Percentiles rank a stretch among this genome's conserved stretches.
These are phyloP conservation scores for Cryptococcus neoformans DNA, from an alignment of 1,284 basidiomycete species.

Conservation along the genomic window DNA sequence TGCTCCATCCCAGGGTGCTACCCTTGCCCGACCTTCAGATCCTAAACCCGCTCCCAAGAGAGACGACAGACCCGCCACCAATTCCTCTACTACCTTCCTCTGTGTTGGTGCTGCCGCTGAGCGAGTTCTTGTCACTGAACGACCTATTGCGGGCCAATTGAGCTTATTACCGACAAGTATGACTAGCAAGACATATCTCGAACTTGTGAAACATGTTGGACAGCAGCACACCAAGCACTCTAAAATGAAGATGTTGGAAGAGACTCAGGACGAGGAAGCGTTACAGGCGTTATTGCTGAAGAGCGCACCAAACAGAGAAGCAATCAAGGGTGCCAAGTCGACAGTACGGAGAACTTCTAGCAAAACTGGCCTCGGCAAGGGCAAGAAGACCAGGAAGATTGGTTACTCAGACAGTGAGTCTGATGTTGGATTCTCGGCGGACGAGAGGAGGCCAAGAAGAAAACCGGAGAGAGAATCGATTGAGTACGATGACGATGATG, in stretches of 20 bases:
- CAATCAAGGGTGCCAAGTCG: slow-evolving; percentile 9
- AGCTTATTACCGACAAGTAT: slow-evolving; percentile 39
- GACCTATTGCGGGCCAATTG: slow-evolving; percentile 39
- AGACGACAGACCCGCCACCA: not conserved
- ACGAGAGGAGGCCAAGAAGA: not conserved
- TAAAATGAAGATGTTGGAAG: slow-evolving; percentile 42
- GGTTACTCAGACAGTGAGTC: slow-evolving; percentile 11
- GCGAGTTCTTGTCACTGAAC: slow-evolving; percentile 38
- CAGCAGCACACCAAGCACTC: slow-evolving; percentile 45
- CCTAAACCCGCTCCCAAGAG: slow-evolving; percentile 3
- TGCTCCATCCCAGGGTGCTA: slow-evolving; percentile 35
- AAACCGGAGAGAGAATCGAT: not conserved
- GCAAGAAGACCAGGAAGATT: slow-evolving; percentile 8
- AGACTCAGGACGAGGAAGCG: slow-evolving; percentile 26
- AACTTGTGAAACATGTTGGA: slow-evolving; percentile 42
- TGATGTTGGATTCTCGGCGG: slow-evolving; percentile 4
- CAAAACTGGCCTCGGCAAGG: slow-evolving; percentile 1
- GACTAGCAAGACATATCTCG: slow-evolving; percentile 42
- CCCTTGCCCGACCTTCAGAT: slow-evolving; percentile 21
- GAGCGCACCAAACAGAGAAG: slow-evolving; percentile 18
- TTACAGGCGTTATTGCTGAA: slow-evolving; percentile 27
- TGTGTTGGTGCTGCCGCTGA: slow-evolving; percentile 24
- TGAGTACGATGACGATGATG: slow-evolving; percentile 45
- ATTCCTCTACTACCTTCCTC: slow-evolving; percentile 30
- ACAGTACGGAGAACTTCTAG: not conserved